Conservation (phyloP, 202 grass and related monocot genomes). For the Cymbopogon flexuosus region DNA sequence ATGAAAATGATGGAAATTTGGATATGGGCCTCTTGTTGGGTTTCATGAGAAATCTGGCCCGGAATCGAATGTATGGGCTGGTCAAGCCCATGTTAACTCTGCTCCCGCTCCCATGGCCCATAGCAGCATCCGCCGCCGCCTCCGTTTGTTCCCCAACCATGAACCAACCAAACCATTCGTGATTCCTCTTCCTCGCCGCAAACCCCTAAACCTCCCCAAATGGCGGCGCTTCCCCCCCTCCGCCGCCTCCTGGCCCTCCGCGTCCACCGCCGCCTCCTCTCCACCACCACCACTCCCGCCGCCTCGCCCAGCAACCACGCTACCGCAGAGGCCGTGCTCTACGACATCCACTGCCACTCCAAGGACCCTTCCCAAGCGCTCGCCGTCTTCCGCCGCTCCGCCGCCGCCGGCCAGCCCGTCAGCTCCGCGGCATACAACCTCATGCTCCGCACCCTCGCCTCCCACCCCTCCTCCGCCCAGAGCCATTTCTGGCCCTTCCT, state of each 20-base stretch:
- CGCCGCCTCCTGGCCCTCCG: conserved; percentile 32
- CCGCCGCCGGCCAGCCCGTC: conserved; percentile 34
- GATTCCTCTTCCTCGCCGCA: background rate
- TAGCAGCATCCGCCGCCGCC: background rate
- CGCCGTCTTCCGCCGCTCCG: conserved; percentile 55
- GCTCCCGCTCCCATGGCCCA: background rate
- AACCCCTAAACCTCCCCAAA: conserved; percentile 37
- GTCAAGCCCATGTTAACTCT: background rate
- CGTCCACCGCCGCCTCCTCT: conserved; percentile 10
- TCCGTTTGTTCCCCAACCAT: background rate
- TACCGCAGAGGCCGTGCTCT: conserved; percentile 62
- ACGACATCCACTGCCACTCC: conserved; percentile 51
- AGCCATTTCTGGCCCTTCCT: conserved; percentile 81
- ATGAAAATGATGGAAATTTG: background rate
- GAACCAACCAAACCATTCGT: no score
- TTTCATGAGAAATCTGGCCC: no score
- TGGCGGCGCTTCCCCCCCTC: conserved; percentile 35
- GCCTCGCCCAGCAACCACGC: background rate
- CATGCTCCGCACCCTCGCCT: conserved; percentile 76
- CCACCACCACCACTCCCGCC: background rate
- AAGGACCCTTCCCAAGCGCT: conserved; percentile 52
- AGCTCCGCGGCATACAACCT: conserved; percentile 62
- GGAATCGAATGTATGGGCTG: background rate
- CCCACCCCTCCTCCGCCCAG: conserved; percentile 12
- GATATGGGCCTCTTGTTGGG: background rate